These are phyloP conservation scores for Astraeus odoratus DNA, from an alignment of 768 basidiomycete genomes.

Conservation along the genomic window DNA sequence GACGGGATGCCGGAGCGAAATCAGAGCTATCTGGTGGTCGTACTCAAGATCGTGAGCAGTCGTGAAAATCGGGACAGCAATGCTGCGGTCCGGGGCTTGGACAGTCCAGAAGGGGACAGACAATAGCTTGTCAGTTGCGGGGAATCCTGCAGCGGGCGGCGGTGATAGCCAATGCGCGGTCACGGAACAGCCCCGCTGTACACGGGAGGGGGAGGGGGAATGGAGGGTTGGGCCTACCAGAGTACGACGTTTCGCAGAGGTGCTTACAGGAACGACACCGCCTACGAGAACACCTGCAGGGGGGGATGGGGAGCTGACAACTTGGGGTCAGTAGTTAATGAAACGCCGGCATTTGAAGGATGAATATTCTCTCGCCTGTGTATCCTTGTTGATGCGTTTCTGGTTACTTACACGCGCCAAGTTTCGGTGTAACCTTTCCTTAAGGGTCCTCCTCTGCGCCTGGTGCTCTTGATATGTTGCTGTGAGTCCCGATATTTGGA, in stretches of 20 bases:
- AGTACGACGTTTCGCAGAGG: too few relatives aligned
- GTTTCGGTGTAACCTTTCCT: conserved; percentile 26
- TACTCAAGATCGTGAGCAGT: conserved; percentile 21
- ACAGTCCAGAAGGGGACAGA: neutral
- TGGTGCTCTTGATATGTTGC: conserved; percentile 15
- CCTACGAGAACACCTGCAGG: conserved; percentile 8
- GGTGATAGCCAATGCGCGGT: conserved; percentile 4
- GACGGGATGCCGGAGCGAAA: neutral
- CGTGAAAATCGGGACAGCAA: conserved; percentile 22
- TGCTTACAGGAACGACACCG: conserved; percentile 13
- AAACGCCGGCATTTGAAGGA: conserved; percentile 7
- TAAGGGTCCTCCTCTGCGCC: conserved; percentile 21
- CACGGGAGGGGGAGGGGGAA: conserved; percentile 2
- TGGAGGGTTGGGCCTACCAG: too few relatives aligned
- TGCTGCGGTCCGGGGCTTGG: too few relatives aligned
- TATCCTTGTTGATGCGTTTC: conserved; percentile 23
- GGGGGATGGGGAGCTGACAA: conserved; percentile 8
- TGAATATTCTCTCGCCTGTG: conserved; percentile 20
- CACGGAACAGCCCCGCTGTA: conserved; percentile 7
- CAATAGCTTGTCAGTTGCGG: neutral
- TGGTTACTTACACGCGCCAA: conserved; percentile 14
- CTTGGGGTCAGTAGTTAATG: conserved; percentile 14
- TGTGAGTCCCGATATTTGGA: neutral
- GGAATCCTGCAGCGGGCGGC: conserved; percentile 2
- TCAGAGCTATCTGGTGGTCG: conserved; percentile 6